Evolutionary conservation across 139 green algal genomes (phyloP), one percentile per base, ranked within the genome.

Genomic region (Chlamydomonas sp.): DNA sequence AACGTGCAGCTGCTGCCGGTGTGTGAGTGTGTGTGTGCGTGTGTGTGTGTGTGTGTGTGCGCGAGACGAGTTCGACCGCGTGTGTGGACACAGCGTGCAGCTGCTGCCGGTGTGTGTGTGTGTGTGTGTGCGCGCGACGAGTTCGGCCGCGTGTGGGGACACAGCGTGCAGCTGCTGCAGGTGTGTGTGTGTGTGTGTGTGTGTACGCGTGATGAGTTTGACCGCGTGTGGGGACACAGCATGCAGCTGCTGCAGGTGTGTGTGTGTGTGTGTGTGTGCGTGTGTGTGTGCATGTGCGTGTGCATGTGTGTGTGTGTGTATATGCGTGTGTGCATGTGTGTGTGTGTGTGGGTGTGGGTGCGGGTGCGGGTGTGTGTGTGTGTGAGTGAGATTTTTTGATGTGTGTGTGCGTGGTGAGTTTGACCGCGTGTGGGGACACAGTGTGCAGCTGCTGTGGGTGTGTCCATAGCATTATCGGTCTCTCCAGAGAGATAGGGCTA

Each of bases 111-210:
- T 54, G 13, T 54, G 43, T 54, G 31, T 69, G 13, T 34, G 34
- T 54, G 6, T 69, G 50, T 29, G 16, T 69, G 13, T 4, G 6
- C 57, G 48, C 62, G 85, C 35, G 73, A 72, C 16, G 33, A 71
- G 4, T 92, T 90, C 67, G 84, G 92, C 3, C 4, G 26, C 2
- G 43, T 90, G 1, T 88, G 83, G 83, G 66, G 47, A 13, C 43
- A 61, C n/a, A n/a, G n/a, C 43, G 13, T 54, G 43, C 20, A 54
- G 43, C 43, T 54, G 43, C 20, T 54, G 43, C 20, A 20, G 13
- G 43, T 54, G 43, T 54, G 43, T 54, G 13, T 20, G 20, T 54
- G 16, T 54, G 43, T 54, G n/a, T n/a, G n/a, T n/a, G n/a, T n/a
- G n/a, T n/a, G n/a, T n/a, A n/a, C n/a, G n/a, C n/a, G n/a, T n/a